phyloP scores from a whole-genome alignment of 345 rosid species.

The Populus pruinosa region DNA sequence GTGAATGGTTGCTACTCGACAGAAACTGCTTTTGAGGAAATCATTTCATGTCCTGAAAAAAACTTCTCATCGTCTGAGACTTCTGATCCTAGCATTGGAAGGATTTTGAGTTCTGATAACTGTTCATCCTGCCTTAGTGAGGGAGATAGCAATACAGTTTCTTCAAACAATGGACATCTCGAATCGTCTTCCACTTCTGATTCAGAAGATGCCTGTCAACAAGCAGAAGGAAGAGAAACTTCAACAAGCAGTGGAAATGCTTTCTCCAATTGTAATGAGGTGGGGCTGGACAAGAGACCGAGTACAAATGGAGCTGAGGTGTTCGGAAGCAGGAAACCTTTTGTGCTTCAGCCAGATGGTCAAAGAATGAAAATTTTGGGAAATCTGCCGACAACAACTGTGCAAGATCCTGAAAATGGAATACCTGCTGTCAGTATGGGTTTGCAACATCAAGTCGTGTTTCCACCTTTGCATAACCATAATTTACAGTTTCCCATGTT shows the following conservation, averaged over 20 bases:
- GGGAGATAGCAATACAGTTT: conserved; percentile 69
- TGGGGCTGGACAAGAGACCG: conserved; percentile 31
- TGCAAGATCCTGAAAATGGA: conserved; percentile 38
- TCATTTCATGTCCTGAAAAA: conserved; percentile 27
- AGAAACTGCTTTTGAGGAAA: conserved; percentile 38
- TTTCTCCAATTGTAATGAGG: conserved; percentile 38
- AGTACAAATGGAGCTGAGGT: conserved; percentile 30
- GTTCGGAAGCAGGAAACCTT: conserved; percentile 27
- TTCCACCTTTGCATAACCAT: conserved; percentile 52
- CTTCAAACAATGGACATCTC: conserved; percentile 57
- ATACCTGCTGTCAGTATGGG: conserved; percentile 31
- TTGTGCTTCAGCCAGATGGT: conserved; percentile 32
- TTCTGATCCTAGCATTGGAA: conserved; percentile 43
- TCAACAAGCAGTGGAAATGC: conserved; percentile 34
- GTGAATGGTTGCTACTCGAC: conserved; percentile 31
- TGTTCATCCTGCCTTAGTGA: conserved; percentile 89
- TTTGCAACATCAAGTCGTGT: conserved; percentile 47
- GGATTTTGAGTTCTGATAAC: conserved; percentile 73
- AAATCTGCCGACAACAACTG: conserved; percentile 32
- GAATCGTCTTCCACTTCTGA: conserved; percentile 85
- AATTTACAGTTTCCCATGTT: conserved; percentile 52
- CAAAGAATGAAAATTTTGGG: conserved; percentile 28
- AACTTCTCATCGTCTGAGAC: conserved; percentile 21
- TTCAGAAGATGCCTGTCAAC: conserved; percentile 73
- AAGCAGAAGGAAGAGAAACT: conserved; percentile 54